Evolutionary conservation across 352 stramenopile genomes (phyloP), one percentile per base, ranked within the genome.

Genomic region (Globisporangium solare): DNA sequence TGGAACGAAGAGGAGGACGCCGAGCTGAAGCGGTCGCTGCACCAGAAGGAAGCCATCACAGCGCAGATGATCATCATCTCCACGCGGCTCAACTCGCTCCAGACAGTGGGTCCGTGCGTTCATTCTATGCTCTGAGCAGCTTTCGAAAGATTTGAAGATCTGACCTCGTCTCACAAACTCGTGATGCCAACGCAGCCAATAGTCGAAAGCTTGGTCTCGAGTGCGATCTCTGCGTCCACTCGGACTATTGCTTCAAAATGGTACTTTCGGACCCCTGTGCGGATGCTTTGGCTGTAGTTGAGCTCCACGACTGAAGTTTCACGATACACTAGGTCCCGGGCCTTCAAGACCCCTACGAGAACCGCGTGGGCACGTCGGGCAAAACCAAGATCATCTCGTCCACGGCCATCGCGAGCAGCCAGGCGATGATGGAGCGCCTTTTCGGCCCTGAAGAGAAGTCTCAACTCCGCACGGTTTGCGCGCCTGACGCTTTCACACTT

Each of bases 31-130:
- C 73, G 86, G 57, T 82, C 81, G 49, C 62, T 86, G 48, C 68
- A 81, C 27, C 79, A 92, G 60, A 92, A 92, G 56, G 81, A 87
- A 42, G 76, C 74, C 2, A 78, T 92, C 54, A 89, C 81, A 17
- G 70, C 75, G 22, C 81, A 92, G 58, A 92, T 92, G 79, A 92
- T 92, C 31, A 88, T 92, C 63, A 83, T 92, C 48, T 88, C 79
- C 15, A 69, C 74, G 20, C 68, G 81, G 6, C 66, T 92, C 20
- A 71, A 81, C 31, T 80, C 76, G 41, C 66, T 92, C 37, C 81
- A 88, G 41, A 81, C 76, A 37, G 72, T 86, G 41, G 75, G 74
- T 85, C 22, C 15, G 48, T 51, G 24, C 24, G 24, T 27, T 27
- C 24, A 27, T 27, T 27, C 24, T n/a, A 27, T 27, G 24, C 5